phyloP scores from a whole-genome alignment of 202 grass and related monocot species.

The Zoysia matrella region DNA sequence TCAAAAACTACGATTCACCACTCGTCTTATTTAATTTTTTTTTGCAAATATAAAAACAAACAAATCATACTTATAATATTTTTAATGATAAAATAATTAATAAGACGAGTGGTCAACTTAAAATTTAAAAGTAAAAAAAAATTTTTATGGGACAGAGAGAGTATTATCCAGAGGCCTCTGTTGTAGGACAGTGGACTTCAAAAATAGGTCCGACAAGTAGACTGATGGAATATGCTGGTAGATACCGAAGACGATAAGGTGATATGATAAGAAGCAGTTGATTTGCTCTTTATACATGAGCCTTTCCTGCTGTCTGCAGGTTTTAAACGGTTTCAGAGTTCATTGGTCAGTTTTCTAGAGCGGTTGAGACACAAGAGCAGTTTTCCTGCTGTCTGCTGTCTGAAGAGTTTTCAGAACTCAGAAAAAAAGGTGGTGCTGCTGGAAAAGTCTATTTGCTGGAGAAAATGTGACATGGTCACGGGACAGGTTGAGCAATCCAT shows the following conservation, averaged over 20 bases:
- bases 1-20: too few relatives aligned
- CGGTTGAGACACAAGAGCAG: conserved; percentile 2
- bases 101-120: too few relatives aligned
- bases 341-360: conserved; percentile 1
- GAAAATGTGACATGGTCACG: not conserved
- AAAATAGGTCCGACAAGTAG: too few relatives aligned
- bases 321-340: not conserved
- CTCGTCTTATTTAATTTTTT: too few relatives aligned
- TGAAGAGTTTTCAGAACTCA: conserved; percentile 1
- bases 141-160: too few relatives aligned
- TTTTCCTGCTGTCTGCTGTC: not conserved
- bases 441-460: not conserved
- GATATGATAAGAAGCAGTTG: conserved; percentile 15
- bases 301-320: conserved; percentile 4
- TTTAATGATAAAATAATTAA: too few relatives aligned
- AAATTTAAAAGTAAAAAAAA: too few relatives aligned
- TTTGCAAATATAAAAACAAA: too few relatives aligned
- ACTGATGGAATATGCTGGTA: not conserved
- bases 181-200: too few relatives aligned
- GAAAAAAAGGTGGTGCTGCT: not conserved
- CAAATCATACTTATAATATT: too few relatives aligned
- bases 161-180: too few relatives aligned
- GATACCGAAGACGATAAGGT: not conserved
- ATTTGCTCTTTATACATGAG: conserved; percentile 1
- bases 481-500: not conserved